phyloP scores from a whole-genome alignment of 164 flowering plant species.

The Liquidambar formosana region DNA sequence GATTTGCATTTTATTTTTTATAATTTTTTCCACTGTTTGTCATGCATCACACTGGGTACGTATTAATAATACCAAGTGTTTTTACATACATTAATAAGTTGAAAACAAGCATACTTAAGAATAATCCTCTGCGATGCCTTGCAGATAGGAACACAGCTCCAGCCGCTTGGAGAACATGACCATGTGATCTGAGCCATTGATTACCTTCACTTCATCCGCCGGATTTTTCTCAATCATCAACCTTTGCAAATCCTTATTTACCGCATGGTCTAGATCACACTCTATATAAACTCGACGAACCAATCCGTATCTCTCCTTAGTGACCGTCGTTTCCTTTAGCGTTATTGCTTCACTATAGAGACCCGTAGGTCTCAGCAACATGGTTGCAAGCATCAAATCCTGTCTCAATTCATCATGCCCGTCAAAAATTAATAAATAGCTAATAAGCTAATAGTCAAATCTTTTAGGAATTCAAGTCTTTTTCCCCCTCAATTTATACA shows the following conservation, averaged over 20 bases:
- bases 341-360: background rate
- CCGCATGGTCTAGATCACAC: slow-evolving; percentile 25
- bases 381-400: slow-evolving; percentile 33
- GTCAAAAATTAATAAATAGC: background rate
- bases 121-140: slow-evolving; percentile 20
- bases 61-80: too few species aligned
- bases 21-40: too few species aligned
- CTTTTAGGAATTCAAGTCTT: too few species aligned
- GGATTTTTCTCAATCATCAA: slow-evolving; percentile 34
- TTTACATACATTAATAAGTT: too few species aligned
- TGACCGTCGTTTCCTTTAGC: slow-evolving; percentile 7
- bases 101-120: background rate
- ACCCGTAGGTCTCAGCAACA: slow-evolving; percentile 23
- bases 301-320: slow-evolving; percentile 31
- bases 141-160: slow-evolving; percentile 25
- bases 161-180: slow-evolving; percentile 41
- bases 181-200: slow-evolving; percentile 50
- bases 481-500: too few species aligned
- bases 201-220: slow-evolving; percentile 31
- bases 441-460: background rate
- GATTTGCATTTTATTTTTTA: too few species aligned
- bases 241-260: slow-evolving; percentile 26
- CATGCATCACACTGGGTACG: too few species aligned
- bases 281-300: slow-evolving; percentile 31
- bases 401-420: slow-evolving; percentile 1